phyloP scores from a whole-genome alignment of 192 early-diverging fungal genomes.

The Umbelopsis vinacea region DNA sequence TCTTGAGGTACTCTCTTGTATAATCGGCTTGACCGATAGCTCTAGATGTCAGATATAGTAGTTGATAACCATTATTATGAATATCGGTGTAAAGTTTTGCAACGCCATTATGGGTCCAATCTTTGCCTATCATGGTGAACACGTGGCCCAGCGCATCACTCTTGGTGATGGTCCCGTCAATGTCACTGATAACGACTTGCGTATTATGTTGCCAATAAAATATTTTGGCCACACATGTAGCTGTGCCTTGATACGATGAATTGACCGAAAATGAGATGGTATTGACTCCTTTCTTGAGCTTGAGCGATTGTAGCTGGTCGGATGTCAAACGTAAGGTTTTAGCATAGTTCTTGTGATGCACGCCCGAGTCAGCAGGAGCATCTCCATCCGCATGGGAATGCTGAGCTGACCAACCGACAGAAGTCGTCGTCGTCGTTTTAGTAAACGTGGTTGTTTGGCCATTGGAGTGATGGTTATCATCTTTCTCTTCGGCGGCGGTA shows the following conservation, averaged over 20 bases:
- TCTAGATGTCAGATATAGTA: slow-evolving; percentile 92
- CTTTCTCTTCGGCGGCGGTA: background rate
- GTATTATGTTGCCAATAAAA: slow-evolving; percentile 86
- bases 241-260: slow-evolving; percentile 75
- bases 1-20: slow-evolving; percentile 89
- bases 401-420: slow-evolving; percentile 28
- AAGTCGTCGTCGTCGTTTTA: slow-evolving; percentile 38
- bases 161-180: slow-evolving; percentile 99
- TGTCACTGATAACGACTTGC: slow-evolving; percentile 94
- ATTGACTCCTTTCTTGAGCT: slow-evolving; percentile 86
- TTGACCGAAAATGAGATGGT: slow-evolving; percentile 87
- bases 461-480: background rate
- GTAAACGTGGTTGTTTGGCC: slow-evolving; percentile 34
- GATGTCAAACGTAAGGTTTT: slow-evolving; percentile 93
- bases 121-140: slow-evolving; percentile 95
- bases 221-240: slow-evolving; percentile 83
- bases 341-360: slow-evolving; percentile 61
- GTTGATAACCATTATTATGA: slow-evolving; percentile 90
- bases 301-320: slow-evolving; percentile 83
- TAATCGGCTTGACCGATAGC: slow-evolving; percentile 93
- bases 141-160: slow-evolving; percentile 96
- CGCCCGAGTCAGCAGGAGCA: background rate
- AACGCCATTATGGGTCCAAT: slow-evolving; percentile 98
- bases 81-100: slow-evolving; percentile 97
- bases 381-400: slow-evolving; percentile 8